Percentiles rank a stretch among this genome's conserved stretches.
phyloP scores from a whole-genome alignment of 768 basidiomycete species.

The Trametes elegans region DNA sequence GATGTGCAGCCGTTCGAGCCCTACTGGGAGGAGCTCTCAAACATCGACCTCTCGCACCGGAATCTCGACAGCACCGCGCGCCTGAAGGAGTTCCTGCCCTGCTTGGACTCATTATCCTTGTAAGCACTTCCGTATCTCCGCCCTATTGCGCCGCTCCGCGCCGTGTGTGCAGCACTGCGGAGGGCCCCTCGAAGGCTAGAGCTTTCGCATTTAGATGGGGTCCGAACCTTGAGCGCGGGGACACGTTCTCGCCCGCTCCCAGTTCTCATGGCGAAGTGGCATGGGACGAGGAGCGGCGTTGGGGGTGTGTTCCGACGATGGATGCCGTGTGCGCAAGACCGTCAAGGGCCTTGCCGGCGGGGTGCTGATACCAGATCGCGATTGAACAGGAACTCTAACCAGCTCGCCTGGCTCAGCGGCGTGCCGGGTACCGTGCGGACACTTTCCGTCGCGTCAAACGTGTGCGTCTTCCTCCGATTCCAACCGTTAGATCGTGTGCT shows the following conservation, averaged over 20 bases:
- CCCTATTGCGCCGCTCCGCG: background rate
- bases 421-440: conserved; percentile 70
- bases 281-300: background rate
- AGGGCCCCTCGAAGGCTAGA: background rate
- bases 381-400: conserved; percentile 61
- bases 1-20: conserved; percentile 94
- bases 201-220: background rate
- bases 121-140: conserved; percentile 48
- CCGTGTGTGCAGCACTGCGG: background rate
- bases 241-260: too few relatives aligned
- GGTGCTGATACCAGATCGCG: background rate
- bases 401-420: conserved; percentile 78
- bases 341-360: background rate
- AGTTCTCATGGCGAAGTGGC: conserved; percentile 10
- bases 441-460: conserved; percentile 73
- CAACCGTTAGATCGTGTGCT: background rate
- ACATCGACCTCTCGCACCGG: conserved; percentile 72
- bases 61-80: conserved; percentile 79
- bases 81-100: conserved; percentile 87
- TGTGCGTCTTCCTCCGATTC: conserved; percentile 42
- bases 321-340: background rate
- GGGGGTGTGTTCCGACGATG: background rate
- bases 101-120: conserved; percentile 73
- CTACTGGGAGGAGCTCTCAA: conserved; percentile 80
- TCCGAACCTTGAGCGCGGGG: too few relatives aligned